Evolutionary conservation across 2,329 filamentous ascomycete genomes (phyloP), one percentile per base, ranked within the genome.

Genomic region (Talaromyces amestolkiae): DNA sequence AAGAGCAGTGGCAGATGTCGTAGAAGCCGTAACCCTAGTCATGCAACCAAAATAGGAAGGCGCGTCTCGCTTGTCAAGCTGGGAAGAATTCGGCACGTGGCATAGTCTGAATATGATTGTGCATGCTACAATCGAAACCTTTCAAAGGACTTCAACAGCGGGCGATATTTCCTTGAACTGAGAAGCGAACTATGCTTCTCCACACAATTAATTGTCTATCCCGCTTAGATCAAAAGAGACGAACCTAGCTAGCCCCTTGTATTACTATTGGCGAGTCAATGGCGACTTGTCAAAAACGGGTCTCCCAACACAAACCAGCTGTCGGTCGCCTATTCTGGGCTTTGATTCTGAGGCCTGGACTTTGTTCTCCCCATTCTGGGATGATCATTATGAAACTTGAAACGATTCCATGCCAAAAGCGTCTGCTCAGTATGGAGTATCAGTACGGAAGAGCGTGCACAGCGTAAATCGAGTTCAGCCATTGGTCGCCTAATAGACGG

Each of bases 371-470:
- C 31, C 31, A 10, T 35, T 54, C 11, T 56, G 53, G n/a, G 33
- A 22, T 56, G 53, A 56, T 56, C 33, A 22, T 39, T 56, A 24
- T 56, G 31, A 56, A 56, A 56, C 53, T 37, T 37, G 33, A 56
- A 39, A 22, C 53, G 11, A 22, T 56, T 4, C 6, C 51, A 54
- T 54, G 17, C 51, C 31, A 54, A 22, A 37, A 56, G n/a, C 22
- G 33, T 35, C 31, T 37, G 31, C 51, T 31, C 49, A 10, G 7
- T 54, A 19, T 3, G 24, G 24, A 54, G 51, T 37, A 35, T 22
- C 27, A n/a, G 27, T 33, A 33, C 11, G 5, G 24, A 11, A 35
- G 31, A 11, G 13, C 22, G 2, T 22, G 35, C 11, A 22, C n/a
- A 56, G 31, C 22, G 10, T 5, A 24, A 6, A 47, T 47, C 47